Evolutionary conservation across 352 stramenopile species (phyloP).

Genomic region (Phytopythium aichiense): DNA sequence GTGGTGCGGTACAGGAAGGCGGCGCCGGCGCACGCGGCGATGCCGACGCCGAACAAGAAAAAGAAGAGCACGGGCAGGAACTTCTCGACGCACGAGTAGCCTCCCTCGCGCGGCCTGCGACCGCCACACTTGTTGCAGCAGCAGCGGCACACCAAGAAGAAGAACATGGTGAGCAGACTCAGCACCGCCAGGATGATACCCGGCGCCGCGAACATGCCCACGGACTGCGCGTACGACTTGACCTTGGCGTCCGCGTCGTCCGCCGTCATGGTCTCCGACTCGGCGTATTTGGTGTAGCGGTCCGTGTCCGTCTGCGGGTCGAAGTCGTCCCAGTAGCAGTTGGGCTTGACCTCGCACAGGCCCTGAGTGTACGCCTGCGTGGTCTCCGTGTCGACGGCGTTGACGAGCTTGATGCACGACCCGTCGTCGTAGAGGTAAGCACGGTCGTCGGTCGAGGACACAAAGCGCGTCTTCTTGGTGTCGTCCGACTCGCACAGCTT

Average conservation of each 20-base stretch:
- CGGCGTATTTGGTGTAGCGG: slow-evolving; percentile 27
- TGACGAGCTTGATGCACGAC: slow-evolving; percentile 23
- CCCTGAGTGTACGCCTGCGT: slow-evolving; percentile 23
- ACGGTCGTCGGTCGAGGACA: slow-evolving; percentile 16
- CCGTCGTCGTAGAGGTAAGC: slow-evolving; percentile 44
- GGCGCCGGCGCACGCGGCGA: slow-evolving; percentile 40
- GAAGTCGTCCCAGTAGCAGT: slow-evolving; percentile 62
- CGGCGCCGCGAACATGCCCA: slow-evolving; percentile 52
- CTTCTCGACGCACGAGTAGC: slow-evolving; percentile 69
- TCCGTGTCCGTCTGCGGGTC: slow-evolving; percentile 21
- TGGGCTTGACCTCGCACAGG: slow-evolving; percentile 49
- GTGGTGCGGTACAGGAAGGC: slow-evolving; percentile 57
- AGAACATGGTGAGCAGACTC: slow-evolving; percentile 61
- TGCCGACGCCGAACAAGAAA: slow-evolving; percentile 47
- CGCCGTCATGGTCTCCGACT: slow-evolving; percentile 25
- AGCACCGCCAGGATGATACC: slow-evolving; percentile 52
- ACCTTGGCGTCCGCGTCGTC: slow-evolving; percentile 23
- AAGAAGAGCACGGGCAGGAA: slow-evolving; percentile 63
- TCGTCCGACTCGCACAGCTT: slow-evolving; percentile 35
- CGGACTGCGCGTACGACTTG: slow-evolving; percentile 44
- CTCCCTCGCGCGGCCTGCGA: slow-evolving; percentile 44
- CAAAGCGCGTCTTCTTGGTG: slow-evolving; percentile 28
- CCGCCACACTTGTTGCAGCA: slow-evolving; percentile 73
- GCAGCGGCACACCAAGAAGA: slow-evolving; percentile 72
- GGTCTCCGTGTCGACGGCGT: slow-evolving; percentile 19